These are phyloP conservation scores for Mycena vitilis DNA, from an alignment of 768 basidiomycete species.

Conservation along the genomic window DNA sequence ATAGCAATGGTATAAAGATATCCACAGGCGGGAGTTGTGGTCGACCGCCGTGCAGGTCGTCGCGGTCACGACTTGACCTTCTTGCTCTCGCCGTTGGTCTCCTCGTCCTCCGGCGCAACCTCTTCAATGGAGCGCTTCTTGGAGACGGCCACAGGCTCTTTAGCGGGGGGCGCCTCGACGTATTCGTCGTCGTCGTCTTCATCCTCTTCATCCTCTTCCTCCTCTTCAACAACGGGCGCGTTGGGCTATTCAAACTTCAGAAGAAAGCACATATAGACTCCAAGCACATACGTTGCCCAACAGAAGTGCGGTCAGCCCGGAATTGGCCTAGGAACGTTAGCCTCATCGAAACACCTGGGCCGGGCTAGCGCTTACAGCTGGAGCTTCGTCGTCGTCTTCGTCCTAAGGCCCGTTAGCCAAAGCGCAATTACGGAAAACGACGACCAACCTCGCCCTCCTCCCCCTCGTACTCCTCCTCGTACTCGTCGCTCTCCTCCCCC, in stretches of 20 bases:
- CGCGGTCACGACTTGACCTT: slow-evolving; percentile 53
- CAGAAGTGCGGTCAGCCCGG: slow-evolving; percentile 44
- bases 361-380: slow-evolving; percentile 28
- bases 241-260: slow-evolving; percentile 40
- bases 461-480: slow-evolving; percentile 5
- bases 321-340: slow-evolving; percentile 30
- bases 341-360: slow-evolving; percentile 1
- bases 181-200: slow-evolving; percentile 46
- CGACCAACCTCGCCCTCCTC: slow-evolving; percentile 10
- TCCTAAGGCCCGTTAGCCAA: slow-evolving; percentile 6
- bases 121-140: slow-evolving; percentile 54
- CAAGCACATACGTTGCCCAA: slow-evolving; percentile 43
- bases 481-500: slow-evolving; percentile 19
- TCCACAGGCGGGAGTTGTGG: slow-evolving; percentile 23
- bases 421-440: not conserved
- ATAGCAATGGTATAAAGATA: slow-evolving; percentile 36
- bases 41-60: not conserved
- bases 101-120: slow-evolving; percentile 42
- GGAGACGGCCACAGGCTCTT: slow-evolving; percentile 29
- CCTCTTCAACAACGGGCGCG: slow-evolving; percentile 35
- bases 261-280: not conserved
- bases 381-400: slow-evolving; percentile 31
- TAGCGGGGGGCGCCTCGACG: slow-evolving; percentile 26
- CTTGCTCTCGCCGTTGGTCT: slow-evolving; percentile 49
- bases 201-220: slow-evolving; percentile 45